phyloP scores from a whole-genome alignment of 129 eudicot species.

The Arctium lappa region DNA sequence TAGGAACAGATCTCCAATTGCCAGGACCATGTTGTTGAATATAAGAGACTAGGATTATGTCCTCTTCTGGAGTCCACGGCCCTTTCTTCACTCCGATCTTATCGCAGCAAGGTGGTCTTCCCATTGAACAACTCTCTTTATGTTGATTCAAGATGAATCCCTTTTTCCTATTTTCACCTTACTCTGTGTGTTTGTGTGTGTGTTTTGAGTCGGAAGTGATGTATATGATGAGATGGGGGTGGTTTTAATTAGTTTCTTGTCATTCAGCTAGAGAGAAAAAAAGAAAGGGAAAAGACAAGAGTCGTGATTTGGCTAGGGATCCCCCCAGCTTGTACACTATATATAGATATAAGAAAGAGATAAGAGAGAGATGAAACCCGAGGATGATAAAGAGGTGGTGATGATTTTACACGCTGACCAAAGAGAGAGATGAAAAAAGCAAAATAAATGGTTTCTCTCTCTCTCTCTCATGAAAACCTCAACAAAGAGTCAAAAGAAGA shows the following conservation, averaged over 20 bases:
- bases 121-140: slow-evolving; percentile 30
- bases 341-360: slow-evolving; percentile 32
- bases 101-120: slow-evolving; percentile 72
- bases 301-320: slow-evolving; percentile 26
- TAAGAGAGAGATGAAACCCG: slow-evolving; percentile 15
- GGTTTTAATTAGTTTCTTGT: background rate
- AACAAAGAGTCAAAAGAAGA: slow-evolving; percentile 43
- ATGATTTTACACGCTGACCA: slow-evolving; percentile 39
- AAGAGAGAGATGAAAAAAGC: slow-evolving; percentile 18
- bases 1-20: slow-evolving; percentile 65
- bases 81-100: slow-evolving; percentile 62
- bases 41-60: slow-evolving; percentile 44
- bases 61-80: slow-evolving; percentile 67
- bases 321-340: slow-evolving; percentile 8
- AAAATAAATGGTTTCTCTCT: slow-evolving; percentile 24
- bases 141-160: slow-evolving; percentile 12
- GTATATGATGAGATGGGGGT: background rate
- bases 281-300: slow-evolving; percentile 10
- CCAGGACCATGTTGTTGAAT: slow-evolving; percentile 73
- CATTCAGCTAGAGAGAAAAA: slow-evolving; percentile 18
- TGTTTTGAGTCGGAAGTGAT: background rate
- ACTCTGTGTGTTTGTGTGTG: background rate
- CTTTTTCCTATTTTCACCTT: background rate
- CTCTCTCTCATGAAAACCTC: slow-evolving; percentile 25
- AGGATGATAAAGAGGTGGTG: slow-evolving; percentile 18